Evolutionary conservation across 352 stramenopile species (phyloP).

Genomic region (Globisporangium middletonii): DNA sequence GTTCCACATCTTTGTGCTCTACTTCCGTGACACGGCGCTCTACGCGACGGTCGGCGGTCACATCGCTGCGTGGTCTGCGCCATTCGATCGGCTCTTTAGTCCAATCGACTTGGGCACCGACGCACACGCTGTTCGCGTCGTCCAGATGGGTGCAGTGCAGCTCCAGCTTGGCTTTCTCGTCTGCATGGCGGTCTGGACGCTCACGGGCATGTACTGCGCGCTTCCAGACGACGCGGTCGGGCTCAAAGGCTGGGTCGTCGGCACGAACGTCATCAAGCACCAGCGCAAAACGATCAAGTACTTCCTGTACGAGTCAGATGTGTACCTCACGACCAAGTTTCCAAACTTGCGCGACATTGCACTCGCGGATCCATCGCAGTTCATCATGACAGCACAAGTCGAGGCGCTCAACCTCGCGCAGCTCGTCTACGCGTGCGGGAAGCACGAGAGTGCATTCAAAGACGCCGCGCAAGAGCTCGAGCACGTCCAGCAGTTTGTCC

Average conservation of each 20-base stretch:
- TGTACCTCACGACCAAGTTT: conserved; percentile 25
- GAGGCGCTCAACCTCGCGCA: conserved; percentile 42
- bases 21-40: conserved; percentile 25
- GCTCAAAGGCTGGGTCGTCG: conserved; percentile 17
- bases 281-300: conserved; percentile 24
- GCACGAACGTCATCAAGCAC: conserved; percentile 2
- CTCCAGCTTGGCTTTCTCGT: conserved; percentile 27
- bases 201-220: conserved; percentile 25
- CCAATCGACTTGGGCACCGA: conserved; percentile 4
- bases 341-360: conserved; percentile 19
- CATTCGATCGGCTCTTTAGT: conserved; percentile 22
- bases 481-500: conserved; percentile 22
- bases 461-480: conserved; percentile 7
- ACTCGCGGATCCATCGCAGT: conserved; percentile 23
- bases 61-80: conserved; percentile 23
- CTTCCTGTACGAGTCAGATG: conserved; percentile 33
- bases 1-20: conserved; percentile 38
- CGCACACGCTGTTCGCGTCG: conserved; percentile 8
- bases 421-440: conserved; percentile 33
- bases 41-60: conserved; percentile 25
- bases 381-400: conserved; percentile 34
- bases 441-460: conserved; percentile 20
- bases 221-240: conserved; percentile 20
- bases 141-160: conserved; percentile 18
- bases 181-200: conserved; percentile 23